Evolutionary conservation across 2,329 filamentous ascomycete species (phyloP), one percentile per base, ranked within the genome.

Genomic region (Zarea fungicola): DNA sequence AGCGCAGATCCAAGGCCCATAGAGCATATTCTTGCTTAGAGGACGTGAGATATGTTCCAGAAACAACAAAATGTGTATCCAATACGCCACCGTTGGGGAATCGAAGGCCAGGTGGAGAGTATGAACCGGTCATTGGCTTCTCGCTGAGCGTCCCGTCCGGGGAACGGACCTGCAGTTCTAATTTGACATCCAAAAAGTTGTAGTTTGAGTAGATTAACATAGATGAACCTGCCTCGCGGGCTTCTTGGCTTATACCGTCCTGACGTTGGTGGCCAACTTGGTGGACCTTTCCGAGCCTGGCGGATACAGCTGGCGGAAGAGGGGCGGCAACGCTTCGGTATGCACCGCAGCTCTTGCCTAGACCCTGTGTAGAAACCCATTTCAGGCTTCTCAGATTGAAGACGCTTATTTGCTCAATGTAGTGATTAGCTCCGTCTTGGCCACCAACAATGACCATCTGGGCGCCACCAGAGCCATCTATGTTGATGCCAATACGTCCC

Each of bases 191-290:
- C 48, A 99, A 68, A 61, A 99, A 99, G 67, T 99, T 97, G 69
- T 99, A 99, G 64, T 99, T 99, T 21, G 92, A 97, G 66, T 99
- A 99, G 39, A 99, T 95, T 54, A 99, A 77, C 90, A 97, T 96
- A 2, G 82, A 84, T 2, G 80, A 81, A 6, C 78, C 80, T 0
- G 77, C 65, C 42, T 84, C 80, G 25, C 75, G 73, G 4, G 59
- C 54, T 54, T 83, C 78, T 48, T 76, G 74, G 55, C 73, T 75
- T 53, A 75, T 73, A 11, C 67, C 64, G 6, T 79, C 76, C 3
- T 63, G 62, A 6, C 71, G 67, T 35, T 71, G 65, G 14, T 65
- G 56, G 10, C 64, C 64, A 36, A 68, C 69, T 4, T 65, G 58
- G 42, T 76, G 75, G n/a, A 74, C 68, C 55, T 78, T 82, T 42